Percentiles rank a stretch among this genome's conserved stretches.
These are phyloP conservation scores for Letharia columbiana DNA, from an alignment of 495 filamentous ascomycete genomes.

Conservation along the genomic window DNA sequence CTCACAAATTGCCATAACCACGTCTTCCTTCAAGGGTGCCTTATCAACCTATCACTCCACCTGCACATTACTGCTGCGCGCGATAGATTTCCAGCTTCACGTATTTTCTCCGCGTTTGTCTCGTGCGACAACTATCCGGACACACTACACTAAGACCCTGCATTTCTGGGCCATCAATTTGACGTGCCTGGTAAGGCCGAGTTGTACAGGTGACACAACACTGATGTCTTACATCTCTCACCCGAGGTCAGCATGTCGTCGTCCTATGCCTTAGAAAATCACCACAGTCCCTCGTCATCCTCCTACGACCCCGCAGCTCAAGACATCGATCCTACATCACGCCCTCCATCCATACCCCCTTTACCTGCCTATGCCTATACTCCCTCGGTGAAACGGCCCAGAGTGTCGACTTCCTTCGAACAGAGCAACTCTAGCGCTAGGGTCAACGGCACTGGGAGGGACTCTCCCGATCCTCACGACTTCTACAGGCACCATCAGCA, in stretches of 20 bases:
- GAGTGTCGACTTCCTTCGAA: constrained; percentile 27
- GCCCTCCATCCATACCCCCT: constrained; percentile 14
- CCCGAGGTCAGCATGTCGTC: constrained; percentile 24
- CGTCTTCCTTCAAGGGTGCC: background rate
- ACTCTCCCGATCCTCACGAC: constrained; percentile 46
- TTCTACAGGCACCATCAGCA: constrained; percentile 40
- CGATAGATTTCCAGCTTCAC: background rate
- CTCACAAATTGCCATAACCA: background rate
- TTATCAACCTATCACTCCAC: background rate
- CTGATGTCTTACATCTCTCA: constrained; percentile 19
- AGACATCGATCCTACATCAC: constrained; percentile 2
- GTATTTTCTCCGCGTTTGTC: background rate
- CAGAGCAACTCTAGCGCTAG: constrained; percentile 16
- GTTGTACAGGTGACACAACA: background rate
- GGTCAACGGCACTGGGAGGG: constrained; percentile 20
- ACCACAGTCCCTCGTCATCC: constrained; percentile 12
- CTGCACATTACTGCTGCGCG: background rate
- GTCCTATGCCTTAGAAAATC: constrained; percentile 21
- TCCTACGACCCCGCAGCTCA: constrained; percentile 16
- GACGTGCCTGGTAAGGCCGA: background rate
- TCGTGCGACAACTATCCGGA: constrained; percentile 3
- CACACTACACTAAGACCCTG: constrained; percentile 1
- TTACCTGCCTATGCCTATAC: constrained; percentile 24
- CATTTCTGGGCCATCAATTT: background rate
- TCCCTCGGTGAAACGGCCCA: constrained; percentile 25